A percentile compares a stretch with the other conserved stretches of the same genome.
These are phyloP conservation scores for Spinacia oleracea DNA, from an alignment of 179 eudicot species.

Conservation along the genomic window DNA sequence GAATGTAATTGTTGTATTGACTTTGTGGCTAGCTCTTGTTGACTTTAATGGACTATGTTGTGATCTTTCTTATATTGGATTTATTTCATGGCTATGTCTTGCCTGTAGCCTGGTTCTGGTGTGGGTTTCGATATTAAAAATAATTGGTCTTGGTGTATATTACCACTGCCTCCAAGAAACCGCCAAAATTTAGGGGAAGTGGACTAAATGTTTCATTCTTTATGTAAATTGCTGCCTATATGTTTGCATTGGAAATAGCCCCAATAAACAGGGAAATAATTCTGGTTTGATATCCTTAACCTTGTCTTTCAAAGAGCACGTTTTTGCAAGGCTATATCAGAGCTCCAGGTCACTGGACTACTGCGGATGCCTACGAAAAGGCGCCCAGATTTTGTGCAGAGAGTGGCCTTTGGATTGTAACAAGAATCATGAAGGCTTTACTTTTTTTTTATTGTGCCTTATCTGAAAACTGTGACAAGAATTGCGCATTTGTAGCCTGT, in stretches of 20 bases:
- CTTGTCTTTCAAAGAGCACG: constrained; percentile 53
- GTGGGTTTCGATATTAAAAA: background rate
- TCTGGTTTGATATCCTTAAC: constrained; percentile 43
- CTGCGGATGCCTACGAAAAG: constrained; percentile 92
- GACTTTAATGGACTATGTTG: background rate
- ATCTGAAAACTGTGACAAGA: background rate
- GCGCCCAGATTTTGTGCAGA: constrained; percentile 91
- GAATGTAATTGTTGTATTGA: too few relatives aligned
- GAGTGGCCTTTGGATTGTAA: constrained; percentile 74
- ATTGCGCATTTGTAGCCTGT: background rate
- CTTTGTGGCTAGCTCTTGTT: too few relatives aligned
- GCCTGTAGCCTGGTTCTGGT: background rate
- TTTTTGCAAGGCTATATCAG: constrained; percentile 83
- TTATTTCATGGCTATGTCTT: background rate
- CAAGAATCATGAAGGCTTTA: background rate
- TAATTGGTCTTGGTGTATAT: background rate
- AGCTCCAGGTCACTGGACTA: constrained; percentile 82
- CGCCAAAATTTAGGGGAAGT: background rate
- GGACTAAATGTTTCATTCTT: too few relatives aligned
- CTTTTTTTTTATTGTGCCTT: background rate
- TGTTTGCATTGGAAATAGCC: background rate
- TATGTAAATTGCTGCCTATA: background rate
- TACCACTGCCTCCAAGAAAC: background rate
- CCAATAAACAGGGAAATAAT: background rate
- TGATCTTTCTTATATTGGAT: background rate